Conservation (phyloP, 2,329 filamentous ascomycete genomes). For the Diaporthe aspalathi region DNA sequence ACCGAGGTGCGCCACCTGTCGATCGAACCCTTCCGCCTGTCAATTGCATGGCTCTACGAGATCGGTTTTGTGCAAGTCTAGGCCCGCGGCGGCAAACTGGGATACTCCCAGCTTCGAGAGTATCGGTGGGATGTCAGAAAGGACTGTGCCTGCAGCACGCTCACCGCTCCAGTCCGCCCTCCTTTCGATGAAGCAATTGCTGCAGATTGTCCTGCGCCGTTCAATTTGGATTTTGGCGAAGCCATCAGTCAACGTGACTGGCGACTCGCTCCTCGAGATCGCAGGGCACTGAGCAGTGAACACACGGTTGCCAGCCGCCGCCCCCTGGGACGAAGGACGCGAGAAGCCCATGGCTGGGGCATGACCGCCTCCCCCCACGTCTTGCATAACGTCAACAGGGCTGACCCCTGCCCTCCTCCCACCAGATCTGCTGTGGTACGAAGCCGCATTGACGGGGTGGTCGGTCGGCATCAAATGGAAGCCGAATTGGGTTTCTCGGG, state of each 20-base stretch:
- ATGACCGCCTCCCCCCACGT: constrained; percentile 15
- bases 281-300: not conserved
- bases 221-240: constrained; percentile 10
- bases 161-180: constrained; percentile 37
- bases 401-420: not conserved
- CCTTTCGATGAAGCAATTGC: constrained; percentile 1
- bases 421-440: constrained; percentile 5
- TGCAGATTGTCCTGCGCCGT: constrained; percentile 7
- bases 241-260: not conserved
- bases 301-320: constrained; percentile 2
- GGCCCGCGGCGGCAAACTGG: constrained; percentile 21
- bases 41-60: constrained; percentile 16
- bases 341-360: not conserved
- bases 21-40: constrained; percentile 35
- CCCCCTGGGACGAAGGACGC: constrained; percentile 7
- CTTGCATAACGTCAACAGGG: constrained; percentile 12
- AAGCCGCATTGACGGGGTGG: constrained; percentile 17
- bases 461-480: not conserved
- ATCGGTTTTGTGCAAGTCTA: constrained; percentile 29
- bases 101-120: constrained; percentile 34
- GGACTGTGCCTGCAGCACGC: constrained; percentile 39
- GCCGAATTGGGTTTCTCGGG: constrained; percentile 14
- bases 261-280: not conserved
- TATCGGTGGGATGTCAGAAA: constrained; percentile 35
- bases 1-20: constrained; percentile 34